Conservation (phyloP, 164 flowering plant genomes). For the Dillenia suffruticosa region DNA sequence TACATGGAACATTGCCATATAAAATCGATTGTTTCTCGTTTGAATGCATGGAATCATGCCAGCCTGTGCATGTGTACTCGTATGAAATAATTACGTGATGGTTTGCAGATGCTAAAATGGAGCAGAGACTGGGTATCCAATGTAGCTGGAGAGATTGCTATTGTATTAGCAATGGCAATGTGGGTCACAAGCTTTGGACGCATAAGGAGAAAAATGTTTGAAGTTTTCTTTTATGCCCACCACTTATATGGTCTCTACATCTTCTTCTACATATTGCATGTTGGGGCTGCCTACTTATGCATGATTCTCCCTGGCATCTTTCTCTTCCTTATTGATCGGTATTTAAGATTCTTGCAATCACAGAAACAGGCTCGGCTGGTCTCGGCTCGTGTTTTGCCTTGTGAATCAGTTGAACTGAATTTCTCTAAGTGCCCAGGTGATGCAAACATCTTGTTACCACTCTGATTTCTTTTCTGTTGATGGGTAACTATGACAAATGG, state of each 20-base stretch:
- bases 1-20: too few relatives aligned
- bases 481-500: background rate
- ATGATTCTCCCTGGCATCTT: slow-evolving; percentile 76
- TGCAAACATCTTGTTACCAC: background rate
- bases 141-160: slow-evolving; percentile 68
- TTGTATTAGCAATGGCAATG: slow-evolving; percentile 44
- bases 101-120: slow-evolving; percentile 68
- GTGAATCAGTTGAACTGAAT: slow-evolving; percentile 69
- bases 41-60: too few relatives aligned
- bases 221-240: slow-evolving; percentile 84
- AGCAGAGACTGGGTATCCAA: slow-evolving; percentile 36
- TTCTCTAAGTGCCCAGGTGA: slow-evolving; percentile 66
- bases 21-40: too few relatives aligned
- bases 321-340: slow-evolving; percentile 83
- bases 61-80: too few relatives aligned
- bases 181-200: slow-evolving; percentile 61
- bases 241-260: slow-evolving; percentile 65
- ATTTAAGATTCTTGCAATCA: slow-evolving; percentile 71
- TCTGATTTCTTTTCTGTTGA: too few relatives aligned
- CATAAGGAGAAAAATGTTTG: slow-evolving; percentile 58
- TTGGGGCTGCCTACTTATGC: slow-evolving; percentile 48
- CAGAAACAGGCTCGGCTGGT: slow-evolving; percentile 39
- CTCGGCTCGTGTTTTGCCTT: slow-evolving; percentile 60
- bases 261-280: slow-evolving; percentile 66
- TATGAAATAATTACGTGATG: too few relatives aligned